phyloP scores from a whole-genome alignment of 208 protist genomes.

The Herpetomonas tarakana region DNA sequence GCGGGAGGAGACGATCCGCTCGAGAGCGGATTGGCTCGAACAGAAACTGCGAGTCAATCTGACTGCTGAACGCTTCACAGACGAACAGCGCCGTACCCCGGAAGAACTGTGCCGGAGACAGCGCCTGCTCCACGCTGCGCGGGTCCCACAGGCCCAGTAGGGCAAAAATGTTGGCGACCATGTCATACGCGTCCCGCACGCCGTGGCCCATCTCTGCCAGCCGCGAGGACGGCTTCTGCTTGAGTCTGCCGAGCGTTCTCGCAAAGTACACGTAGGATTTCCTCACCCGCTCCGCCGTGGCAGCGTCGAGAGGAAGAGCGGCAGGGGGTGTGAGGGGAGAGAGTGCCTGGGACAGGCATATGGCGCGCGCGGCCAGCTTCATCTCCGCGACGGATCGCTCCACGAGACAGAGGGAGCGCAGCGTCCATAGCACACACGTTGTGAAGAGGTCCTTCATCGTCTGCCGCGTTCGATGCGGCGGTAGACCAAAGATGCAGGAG shows the following conservation, averaged over 20 bases:
- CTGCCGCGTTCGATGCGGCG: no score
- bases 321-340: no score
- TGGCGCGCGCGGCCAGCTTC: not conserved
- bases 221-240: not conserved
- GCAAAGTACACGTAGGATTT: no score
- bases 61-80: not conserved
- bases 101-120: not conserved
- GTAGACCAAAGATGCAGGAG: no score
- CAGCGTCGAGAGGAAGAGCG: no score
- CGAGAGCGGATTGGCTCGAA: no score
- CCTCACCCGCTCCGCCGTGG: no score
- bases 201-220: not conserved
- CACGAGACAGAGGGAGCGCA: not conserved
- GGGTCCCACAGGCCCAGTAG: not conserved
- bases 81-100: not conserved
- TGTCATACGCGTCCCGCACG: not conserved
- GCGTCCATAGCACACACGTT: not conserved
- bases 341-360: not conserved
- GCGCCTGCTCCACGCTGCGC: no score
- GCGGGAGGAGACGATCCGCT: no score
- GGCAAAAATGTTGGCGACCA: not conserved
- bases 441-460: not conserved
- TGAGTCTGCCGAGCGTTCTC: no score
- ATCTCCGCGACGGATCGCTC: not conserved
- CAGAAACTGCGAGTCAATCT: not conserved